A percentile compares a stretch with the other conserved stretches of the same genome.
These are phyloP conservation scores for Exophiala lecanii-corni DNA, from an alignment of 2,329 filamentous ascomycete species.

Conservation along the genomic window DNA sequence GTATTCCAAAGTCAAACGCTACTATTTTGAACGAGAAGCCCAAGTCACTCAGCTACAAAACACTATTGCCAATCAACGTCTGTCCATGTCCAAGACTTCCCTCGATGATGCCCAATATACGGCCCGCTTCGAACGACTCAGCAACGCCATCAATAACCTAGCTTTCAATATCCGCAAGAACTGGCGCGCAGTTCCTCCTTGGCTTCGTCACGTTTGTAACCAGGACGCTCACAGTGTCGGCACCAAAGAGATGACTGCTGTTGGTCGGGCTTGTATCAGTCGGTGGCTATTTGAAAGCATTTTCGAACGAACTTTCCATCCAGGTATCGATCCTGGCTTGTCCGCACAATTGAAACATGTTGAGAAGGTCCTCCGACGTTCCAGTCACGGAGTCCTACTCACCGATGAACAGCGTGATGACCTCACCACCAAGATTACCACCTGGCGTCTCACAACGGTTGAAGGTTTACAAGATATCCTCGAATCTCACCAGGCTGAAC, in stretches of 20 bases:
- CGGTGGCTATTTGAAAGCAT: constrained; percentile 88
- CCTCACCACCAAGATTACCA: constrained; percentile 77
- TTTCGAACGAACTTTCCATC: constrained; percentile 90
- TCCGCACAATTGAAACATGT: constrained; percentile 78
- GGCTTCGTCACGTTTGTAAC: constrained; percentile 76
- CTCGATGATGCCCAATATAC: constrained; percentile 94
- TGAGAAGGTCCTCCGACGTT: constrained; percentile 75
- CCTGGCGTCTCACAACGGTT: constrained; percentile 88
- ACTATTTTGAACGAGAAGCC: constrained; percentile 88
- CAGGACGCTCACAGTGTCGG: constrained; percentile 78
- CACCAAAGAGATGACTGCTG: constrained; percentile 96
- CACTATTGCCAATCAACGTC: constrained; percentile 90
- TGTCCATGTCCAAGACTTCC: constrained; percentile 89
- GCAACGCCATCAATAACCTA: constrained; percentile 89
- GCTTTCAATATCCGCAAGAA: constrained; percentile 95
- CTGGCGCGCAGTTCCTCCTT: constrained; percentile 76
- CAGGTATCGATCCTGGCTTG: constrained; percentile 70
- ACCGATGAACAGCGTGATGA: constrained; percentile 64
- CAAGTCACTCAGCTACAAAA: constrained; percentile 96
- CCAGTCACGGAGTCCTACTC: constrained; percentile 11
- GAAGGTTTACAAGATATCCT: constrained; percentile 78
- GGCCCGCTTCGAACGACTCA: constrained; percentile 81
- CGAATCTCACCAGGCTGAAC: constrained; percentile 58
- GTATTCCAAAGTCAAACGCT: constrained; percentile 96
- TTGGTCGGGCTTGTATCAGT: constrained; percentile 82